A percentile compares a stretch with the other conserved stretches of the same genome.
Conservation (phyloP, 148 eudicot species). For the Beta vulgaris region DNA sequence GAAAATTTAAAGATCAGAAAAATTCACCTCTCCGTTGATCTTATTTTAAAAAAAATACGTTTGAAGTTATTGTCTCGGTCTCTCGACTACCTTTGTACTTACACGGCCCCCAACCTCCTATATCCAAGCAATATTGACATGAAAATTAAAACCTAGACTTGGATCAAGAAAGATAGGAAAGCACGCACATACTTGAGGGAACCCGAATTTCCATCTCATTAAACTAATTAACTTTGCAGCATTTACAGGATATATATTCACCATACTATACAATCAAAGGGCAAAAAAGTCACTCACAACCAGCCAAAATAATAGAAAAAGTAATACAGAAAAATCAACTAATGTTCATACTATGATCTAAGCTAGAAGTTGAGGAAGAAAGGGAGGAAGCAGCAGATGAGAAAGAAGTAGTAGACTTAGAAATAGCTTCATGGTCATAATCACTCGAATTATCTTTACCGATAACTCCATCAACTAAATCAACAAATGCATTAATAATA, state of each 20-base stretch:
- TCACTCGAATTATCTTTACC: slow-evolving; percentile 5
- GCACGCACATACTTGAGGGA: too few species aligned
- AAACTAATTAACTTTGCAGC: not conserved
- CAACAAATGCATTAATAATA: slow-evolving; percentile 71
- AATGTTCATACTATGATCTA: slow-evolving; percentile 11
- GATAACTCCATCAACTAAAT: slow-evolving; percentile 38
- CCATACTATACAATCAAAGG: not conserved
- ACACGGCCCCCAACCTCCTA: too few species aligned
- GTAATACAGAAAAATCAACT: not conserved
- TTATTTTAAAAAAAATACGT: too few species aligned
- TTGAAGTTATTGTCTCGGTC: too few species aligned
- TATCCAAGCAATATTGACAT: too few species aligned
- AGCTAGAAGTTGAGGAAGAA: slow-evolving; percentile 21
- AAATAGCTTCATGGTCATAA: not conserved
- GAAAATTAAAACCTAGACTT: too few species aligned
- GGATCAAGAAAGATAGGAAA: too few species aligned
- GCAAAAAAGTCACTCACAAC: not conserved
- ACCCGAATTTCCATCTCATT: too few species aligned
- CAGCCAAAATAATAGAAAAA: not conserved
- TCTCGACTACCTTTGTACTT: too few species aligned
- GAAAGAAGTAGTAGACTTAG: slow-evolving; percentile 17
- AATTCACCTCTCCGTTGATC: too few species aligned
- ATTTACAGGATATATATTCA: not conserved
- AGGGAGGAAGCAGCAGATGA: slow-evolving; percentile 40
- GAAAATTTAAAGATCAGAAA: too few species aligned